Evolutionary conservation across 179 eudicot species (phyloP).

Genomic region (Beta corolliflora): DNA sequence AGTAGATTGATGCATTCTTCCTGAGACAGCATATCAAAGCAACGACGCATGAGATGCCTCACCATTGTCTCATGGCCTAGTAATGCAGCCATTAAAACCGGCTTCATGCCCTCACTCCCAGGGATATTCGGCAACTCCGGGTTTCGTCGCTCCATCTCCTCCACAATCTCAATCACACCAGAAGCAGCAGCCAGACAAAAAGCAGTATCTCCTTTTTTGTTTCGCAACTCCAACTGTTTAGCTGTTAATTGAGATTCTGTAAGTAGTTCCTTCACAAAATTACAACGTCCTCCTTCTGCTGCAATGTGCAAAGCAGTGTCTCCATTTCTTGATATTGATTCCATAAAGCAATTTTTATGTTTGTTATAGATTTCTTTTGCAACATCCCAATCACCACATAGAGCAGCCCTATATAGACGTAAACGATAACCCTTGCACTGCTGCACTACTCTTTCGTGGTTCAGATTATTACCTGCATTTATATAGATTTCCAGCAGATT

Average conservation of each 20-base stretch:
- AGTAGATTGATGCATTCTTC: not conserved
- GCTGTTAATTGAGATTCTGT: not conserved
- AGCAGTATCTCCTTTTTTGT: not conserved
- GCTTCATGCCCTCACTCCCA: conserved; percentile 3
- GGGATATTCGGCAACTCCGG: not conserved
- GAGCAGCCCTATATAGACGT: conserved; percentile 12
- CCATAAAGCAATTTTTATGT: not conserved
- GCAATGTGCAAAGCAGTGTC: conserved; percentile 21
- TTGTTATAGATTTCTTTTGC: conserved; percentile 4
- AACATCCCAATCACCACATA: conserved; percentile 10
- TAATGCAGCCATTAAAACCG: conserved; percentile 16
- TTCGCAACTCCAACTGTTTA: not conserved
- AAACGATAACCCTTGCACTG: not conserved
- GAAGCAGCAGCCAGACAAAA: conserved; percentile 21
- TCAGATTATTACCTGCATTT: not conserved
- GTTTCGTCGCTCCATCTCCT: not conserved
- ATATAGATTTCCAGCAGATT: too few species aligned
- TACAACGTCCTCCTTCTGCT: not conserved
- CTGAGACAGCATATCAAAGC: not conserved
- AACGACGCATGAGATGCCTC: not conserved
- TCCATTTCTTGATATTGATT: conserved; percentile 7
- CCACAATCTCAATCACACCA: conserved; percentile 9
- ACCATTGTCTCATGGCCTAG: conserved; percentile 16
- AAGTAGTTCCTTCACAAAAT: conserved; percentile 7
- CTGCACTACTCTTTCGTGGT: not conserved